phyloP scores from a whole-genome alignment of 371 early-diverging fungal species.

The Parasitella parasitica region DNA sequence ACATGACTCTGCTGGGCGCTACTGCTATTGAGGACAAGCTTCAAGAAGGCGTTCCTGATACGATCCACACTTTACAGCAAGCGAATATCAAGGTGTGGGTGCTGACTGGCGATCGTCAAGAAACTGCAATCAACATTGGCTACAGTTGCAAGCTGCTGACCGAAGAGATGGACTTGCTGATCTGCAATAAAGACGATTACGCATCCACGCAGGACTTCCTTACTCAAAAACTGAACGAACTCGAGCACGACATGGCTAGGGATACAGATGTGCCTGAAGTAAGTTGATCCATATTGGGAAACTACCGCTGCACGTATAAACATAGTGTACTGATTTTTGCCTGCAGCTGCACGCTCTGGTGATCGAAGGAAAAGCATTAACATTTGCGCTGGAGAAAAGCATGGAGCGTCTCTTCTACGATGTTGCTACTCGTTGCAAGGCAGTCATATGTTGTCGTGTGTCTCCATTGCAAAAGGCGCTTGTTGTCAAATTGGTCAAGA shows the following conservation, averaged over 20 bases:
- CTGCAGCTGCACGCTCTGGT: constrained; percentile 60
- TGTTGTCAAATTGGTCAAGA: constrained; percentile 85
- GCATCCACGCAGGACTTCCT: constrained; percentile 67
- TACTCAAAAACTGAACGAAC: constrained; percentile 58
- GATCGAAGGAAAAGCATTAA: constrained; percentile 68
- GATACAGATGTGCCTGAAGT: neutral
- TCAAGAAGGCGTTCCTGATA: constrained; percentile 97
- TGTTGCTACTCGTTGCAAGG: constrained; percentile 74
- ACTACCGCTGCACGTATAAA: neutral
- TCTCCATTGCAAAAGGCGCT: constrained; percentile 92
- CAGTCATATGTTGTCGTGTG: constrained; percentile 92
- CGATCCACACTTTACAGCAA: constrained; percentile 90
- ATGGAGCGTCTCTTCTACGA: constrained; percentile 67
- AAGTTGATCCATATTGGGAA: neutral
- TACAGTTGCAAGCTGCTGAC: constrained; percentile 85
- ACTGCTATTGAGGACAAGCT: constrained; percentile 99
- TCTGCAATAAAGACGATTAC: constrained; percentile 73
- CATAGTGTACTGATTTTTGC: no score
- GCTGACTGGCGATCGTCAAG: constrained; percentile 91
- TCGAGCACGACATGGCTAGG: neutral
- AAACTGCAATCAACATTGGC: constrained; percentile 93
- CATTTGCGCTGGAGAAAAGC: constrained; percentile 68
- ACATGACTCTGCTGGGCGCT: constrained; percentile 89
- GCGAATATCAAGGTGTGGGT: constrained; percentile 98
- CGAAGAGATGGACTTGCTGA: constrained; percentile 79